Base-by-base conservation (phyloP, 169 alveolate species). In the Eimeria tenella region DNA sequence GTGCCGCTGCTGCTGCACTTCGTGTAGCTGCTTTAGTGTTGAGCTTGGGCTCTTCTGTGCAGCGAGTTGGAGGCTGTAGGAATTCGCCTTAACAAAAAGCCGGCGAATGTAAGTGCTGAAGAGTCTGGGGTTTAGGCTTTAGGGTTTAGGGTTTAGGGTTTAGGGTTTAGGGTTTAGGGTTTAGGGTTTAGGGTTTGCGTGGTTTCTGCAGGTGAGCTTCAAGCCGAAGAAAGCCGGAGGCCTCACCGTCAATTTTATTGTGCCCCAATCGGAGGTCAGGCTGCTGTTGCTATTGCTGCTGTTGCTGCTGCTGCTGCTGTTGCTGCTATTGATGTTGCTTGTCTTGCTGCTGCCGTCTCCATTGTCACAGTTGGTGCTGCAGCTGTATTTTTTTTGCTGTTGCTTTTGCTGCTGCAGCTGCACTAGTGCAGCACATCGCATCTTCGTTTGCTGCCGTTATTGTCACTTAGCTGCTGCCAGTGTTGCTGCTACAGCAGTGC, bases 21-120 rank as follows among this genome's bases (percentile, higher is more conserved):
- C n/a, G n/a, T n/a, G n/a, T n/a, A n/a, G n/a, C n/a, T n/a, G n/a
- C n/a, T n/a, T n/a, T n/a, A n/a, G n/a, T n/a, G n/a, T n/a, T n/a
- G n/a, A n/a, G n/a, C n/a, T n/a, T n/a, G n/a, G n/a, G n/a, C n/a
- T n/a, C n/a, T 62, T 62, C 4, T 4, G 50, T 99, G 98, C 95
- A 95, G 97, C 71, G 99, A 99, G 94, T 95, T 98, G 71, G 99
- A 99, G 96, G 99, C 99, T 0, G 98, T 99, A 91, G 99, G 99
- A 19, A 98, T 99, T 25, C 95, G 99, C 83, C 97, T 99, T 42
- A 99, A 99, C 97, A 98, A 97, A 92, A 93, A 97, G 65, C 99
- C 99, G 23, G 99, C 99, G 42, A 97, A 98, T 87, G 97, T 98
- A 53, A 94, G 96, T 25, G 88, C 96, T 10, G 11, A 21, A 49